Percentiles rank a stretch among this genome's conserved stretches.
These are phyloP conservation scores for Omphalotus guepiniiformis DNA, from an alignment of 768 basidiomycete species.

Conservation along the genomic window DNA sequence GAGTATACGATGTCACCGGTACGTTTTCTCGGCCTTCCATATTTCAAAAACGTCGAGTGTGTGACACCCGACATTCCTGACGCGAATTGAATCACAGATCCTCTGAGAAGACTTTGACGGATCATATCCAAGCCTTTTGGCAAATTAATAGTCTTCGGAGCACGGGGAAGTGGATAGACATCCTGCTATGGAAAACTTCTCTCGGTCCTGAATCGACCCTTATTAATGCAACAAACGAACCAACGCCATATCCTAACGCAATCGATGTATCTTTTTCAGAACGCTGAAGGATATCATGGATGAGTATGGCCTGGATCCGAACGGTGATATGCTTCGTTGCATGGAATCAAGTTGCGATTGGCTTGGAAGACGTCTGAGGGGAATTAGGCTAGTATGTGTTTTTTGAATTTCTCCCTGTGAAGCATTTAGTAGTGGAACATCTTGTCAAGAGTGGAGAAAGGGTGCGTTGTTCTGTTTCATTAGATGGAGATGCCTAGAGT, in stretches of 20 bases:
- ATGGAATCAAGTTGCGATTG: conserved; percentile 93
- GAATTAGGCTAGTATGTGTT: conserved; percentile 77
- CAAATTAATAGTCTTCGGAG: conserved; percentile 82
- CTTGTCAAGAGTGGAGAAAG: conserved; percentile 72
- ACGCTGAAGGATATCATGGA: conserved; percentile 86
- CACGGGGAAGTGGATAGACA: conserved; percentile 84
- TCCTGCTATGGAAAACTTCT: conserved; percentile 90
- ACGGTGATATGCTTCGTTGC: conserved; percentile 94
- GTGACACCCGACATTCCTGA: no score
- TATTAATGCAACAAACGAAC: conserved; percentile 90
- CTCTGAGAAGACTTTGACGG: no score
- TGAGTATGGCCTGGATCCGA: conserved; percentile 82
- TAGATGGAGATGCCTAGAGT: no score
- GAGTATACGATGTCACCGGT: no score
- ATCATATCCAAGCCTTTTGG: conserved; percentile 86
- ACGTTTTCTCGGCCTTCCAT: no score
- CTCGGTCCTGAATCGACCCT: conserved; percentile 78
- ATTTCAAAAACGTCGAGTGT: no score
- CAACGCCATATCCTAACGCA: conserved; percentile 87
- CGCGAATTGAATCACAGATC: no score
- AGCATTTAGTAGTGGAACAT: conserved; percentile 68
- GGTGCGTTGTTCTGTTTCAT: conserved; percentile 46
- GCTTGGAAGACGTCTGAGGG: conserved; percentile 65
- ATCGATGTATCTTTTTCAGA: conserved; percentile 84
- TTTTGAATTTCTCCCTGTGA: conserved; percentile 93